Conservation (phyloP, 23 red algal genomes). For the Gracilaria domingensis region DNA sequence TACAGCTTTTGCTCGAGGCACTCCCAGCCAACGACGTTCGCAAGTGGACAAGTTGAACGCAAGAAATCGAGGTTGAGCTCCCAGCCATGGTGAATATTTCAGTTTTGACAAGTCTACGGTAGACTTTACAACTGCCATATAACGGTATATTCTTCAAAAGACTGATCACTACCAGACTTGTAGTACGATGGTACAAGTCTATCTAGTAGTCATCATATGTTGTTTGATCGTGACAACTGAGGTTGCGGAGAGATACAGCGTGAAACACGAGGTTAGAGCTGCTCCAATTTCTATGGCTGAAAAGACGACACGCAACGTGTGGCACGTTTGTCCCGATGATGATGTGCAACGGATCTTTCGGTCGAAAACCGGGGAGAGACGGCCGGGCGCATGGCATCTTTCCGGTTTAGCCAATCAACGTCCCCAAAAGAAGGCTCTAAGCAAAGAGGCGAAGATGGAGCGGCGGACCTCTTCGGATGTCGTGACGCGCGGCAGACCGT, state of each 20-base stretch:
- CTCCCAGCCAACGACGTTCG: neutral
- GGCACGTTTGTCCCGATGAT: neutral
- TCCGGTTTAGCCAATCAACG: constrained; percentile 27
- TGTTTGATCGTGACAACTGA: neutral
- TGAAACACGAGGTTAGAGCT: neutral
- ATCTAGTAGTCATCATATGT: no score
- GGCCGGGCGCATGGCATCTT: neutral
- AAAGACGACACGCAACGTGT: neutral
- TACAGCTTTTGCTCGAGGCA: neutral
- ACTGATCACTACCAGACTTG: no score
- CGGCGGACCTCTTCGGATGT: neutral
- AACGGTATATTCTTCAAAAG: no score
- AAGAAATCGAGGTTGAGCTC: neutral
- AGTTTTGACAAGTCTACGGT: no score
- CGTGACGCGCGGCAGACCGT: constrained; percentile 4
- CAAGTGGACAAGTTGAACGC: neutral
- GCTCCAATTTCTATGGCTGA: neutral
- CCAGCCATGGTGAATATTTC: no score
- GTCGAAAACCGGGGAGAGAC: neutral
- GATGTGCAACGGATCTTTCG: neutral
- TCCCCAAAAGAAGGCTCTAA: neutral
- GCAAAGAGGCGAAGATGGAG: neutral
- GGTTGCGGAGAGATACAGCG: neutral
- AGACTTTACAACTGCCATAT: no score
- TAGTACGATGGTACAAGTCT: no score